Percentiles rank a stretch among this genome's conserved stretches.
Evolutionary conservation across 495 filamentous ascomycete species (phyloP).

Genomic region (Penicillium ochrochloron): DNA sequence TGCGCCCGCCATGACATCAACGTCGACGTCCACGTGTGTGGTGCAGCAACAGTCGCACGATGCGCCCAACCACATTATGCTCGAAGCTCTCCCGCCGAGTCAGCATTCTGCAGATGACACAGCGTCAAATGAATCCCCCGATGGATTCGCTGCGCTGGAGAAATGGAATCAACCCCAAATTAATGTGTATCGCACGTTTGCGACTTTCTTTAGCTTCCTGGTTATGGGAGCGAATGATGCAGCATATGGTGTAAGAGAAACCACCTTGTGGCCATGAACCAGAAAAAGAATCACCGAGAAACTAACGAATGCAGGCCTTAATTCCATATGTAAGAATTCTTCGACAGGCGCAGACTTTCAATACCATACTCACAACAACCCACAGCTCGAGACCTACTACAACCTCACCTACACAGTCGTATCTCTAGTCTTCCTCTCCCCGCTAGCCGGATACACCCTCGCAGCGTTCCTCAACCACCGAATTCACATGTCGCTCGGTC

Average conservation of each 20-base stretch:
- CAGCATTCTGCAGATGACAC: neutral
- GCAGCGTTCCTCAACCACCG: conserved; percentile 62
- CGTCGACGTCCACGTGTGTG: conserved; percentile 12
- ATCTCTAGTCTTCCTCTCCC: conserved; percentile 67
- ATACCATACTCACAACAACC: neutral
- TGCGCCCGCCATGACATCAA: conserved; percentile 19
- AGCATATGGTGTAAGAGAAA: conserved; percentile 67
- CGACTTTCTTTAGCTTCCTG: conserved; percentile 75
- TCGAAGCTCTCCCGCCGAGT: conserved; percentile 25
- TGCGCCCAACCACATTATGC: conserved; percentile 21
- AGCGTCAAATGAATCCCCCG: neutral
- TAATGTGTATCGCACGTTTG: conserved; percentile 67
- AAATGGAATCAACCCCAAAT: conserved; percentile 71
- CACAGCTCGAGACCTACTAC: conserved; percentile 63
- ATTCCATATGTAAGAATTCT: conserved; percentile 55
- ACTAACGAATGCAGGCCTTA: conserved; percentile 52
- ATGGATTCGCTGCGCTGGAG: conserved; percentile 26
- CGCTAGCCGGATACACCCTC: conserved; percentile 60
- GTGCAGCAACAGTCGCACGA: conserved; percentile 20
- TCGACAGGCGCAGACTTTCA: neutral
- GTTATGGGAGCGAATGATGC: conserved; percentile 85
- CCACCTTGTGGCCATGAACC: neutral
- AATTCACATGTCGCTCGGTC: conserved; percentile 65
- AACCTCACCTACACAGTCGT: conserved; percentile 60
- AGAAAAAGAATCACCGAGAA: neutral